Evolutionary conservation across 2,329 filamentous ascomycete species (phyloP).

Genomic region (Cladophialophora carrionii): DNA sequence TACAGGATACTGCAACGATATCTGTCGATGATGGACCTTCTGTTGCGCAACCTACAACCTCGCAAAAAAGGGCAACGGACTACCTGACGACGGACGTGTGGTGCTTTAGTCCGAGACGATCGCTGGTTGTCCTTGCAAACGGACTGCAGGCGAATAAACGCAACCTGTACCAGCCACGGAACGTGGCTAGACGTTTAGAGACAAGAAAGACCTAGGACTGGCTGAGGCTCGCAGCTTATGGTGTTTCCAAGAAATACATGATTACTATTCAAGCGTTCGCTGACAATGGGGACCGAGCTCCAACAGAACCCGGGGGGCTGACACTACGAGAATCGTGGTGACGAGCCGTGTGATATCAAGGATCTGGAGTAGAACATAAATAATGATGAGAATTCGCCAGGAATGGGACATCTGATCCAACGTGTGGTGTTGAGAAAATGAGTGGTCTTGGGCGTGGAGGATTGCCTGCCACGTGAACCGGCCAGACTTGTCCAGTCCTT

Average conservation of each 20-base stretch:
- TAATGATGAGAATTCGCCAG: background rate
- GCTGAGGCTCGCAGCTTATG: background rate
- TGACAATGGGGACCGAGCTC: background rate
- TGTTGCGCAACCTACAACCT: background rate
- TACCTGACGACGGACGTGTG: no score
- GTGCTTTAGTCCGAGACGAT: background rate
- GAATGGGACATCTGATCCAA: background rate
- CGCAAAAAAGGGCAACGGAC: background rate
- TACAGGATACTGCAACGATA: background rate
- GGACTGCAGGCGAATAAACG: background rate
- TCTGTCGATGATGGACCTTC: background rate
- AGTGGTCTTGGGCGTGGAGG: no score
- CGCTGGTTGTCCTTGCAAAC: background rate
- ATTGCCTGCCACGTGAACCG: background rate
- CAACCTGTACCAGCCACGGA: background rate
- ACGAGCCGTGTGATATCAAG: background rate
- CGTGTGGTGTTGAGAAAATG: background rate
- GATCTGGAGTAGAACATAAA: background rate
- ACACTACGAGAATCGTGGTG: background rate
- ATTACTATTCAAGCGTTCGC: constrained; percentile 18
- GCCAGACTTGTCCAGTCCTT: background rate
- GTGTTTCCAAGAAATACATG: background rate
- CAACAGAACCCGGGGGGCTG: background rate
- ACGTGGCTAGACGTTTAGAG: background rate
- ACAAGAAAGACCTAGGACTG: background rate